Percentiles rank a stretch among this genome's conserved stretches.
Conservation (phyloP, 2,329 filamentous ascomycete genomes). For the Lomentospora prolificans region DNA sequence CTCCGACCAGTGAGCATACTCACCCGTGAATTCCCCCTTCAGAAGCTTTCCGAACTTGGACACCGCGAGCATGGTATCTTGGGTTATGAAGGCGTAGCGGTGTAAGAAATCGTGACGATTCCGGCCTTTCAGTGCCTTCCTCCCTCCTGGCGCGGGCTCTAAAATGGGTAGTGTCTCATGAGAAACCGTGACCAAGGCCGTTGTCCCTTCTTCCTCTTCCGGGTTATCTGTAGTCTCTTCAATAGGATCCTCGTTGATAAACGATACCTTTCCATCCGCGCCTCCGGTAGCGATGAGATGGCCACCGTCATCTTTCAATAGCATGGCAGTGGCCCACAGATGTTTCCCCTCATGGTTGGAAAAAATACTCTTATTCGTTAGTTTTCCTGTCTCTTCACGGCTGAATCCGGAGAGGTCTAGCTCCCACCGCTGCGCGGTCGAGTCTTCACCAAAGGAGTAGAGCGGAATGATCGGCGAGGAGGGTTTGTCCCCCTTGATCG, state of each 20-base stretch:
- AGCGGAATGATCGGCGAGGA: slow-evolving; percentile 33
- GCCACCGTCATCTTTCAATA: slow-evolving; percentile 17
- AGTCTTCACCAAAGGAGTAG: slow-evolving; percentile 79
- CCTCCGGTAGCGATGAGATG: slow-evolving; percentile 62
- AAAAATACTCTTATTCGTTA: slow-evolving; percentile 38
- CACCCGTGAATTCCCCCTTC: slow-evolving; percentile 26
- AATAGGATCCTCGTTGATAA: slow-evolving; percentile 25
- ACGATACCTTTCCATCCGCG: slow-evolving; percentile 62
- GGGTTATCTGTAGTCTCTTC: not conserved
- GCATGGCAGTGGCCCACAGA: slow-evolving; percentile 64
- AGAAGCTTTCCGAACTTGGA: slow-evolving; percentile 54
- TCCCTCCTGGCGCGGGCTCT: not conserved
- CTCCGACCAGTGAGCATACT: slow-evolving; percentile 31
- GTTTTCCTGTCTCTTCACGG: not conserved
- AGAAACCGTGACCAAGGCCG: slow-evolving; percentile 4
- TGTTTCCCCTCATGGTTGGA: slow-evolving; percentile 77
- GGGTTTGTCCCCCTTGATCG: slow-evolving; percentile 10
- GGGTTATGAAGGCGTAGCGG: slow-evolving; percentile 52
- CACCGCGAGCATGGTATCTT: slow-evolving; percentile 41
- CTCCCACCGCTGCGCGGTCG: slow-evolving; percentile 64
- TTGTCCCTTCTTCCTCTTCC: not conserved
- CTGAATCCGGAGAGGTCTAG: slow-evolving; percentile 27
- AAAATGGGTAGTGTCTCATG: slow-evolving; percentile 1
- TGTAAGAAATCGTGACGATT: slow-evolving; percentile 35
- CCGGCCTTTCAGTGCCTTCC: not conserved